phyloP scores from a whole-genome alignment of 2,329 filamentous ascomycete species.

The Fusarium sp. region DNA sequence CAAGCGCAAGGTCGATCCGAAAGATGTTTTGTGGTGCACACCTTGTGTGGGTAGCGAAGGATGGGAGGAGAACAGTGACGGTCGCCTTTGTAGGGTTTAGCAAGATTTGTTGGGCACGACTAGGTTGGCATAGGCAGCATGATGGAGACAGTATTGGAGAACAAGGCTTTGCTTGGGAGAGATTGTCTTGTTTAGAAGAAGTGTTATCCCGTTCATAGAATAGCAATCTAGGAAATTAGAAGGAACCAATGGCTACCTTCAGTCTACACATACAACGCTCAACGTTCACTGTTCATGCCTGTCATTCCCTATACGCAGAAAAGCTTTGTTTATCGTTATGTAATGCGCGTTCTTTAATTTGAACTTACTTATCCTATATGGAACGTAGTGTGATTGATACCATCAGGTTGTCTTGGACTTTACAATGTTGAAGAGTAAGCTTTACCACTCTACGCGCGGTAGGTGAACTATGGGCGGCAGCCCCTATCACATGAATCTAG shows the following conservation, averaged over 20 bases:
- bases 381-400: not conserved
- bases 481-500: not conserved
- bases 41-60: slow-evolving; percentile 54
- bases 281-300: not conserved
- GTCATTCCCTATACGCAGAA: not conserved
- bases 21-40: slow-evolving; percentile 56
- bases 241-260: not conserved
- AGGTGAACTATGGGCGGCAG: not conserved
- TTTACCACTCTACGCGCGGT: not conserved
- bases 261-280: not conserved
- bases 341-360: not conserved
- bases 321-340: not conserved
- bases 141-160: not conserved
- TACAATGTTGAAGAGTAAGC: not conserved
- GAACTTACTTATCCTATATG: not conserved
- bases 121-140: not conserved
- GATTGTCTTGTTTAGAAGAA: not conserved
- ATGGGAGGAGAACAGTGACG: slow-evolving; percentile 36
- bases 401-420: not conserved
- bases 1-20: slow-evolving; percentile 54
- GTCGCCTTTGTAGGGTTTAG: slow-evolving; percentile 1
- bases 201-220: not conserved
- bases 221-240: not conserved
- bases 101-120: not conserved
- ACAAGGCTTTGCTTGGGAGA: not conserved